These are phyloP conservation scores for Boletus patriciae DNA, from an alignment of 768 basidiomycete species.

Conservation along the genomic window DNA sequence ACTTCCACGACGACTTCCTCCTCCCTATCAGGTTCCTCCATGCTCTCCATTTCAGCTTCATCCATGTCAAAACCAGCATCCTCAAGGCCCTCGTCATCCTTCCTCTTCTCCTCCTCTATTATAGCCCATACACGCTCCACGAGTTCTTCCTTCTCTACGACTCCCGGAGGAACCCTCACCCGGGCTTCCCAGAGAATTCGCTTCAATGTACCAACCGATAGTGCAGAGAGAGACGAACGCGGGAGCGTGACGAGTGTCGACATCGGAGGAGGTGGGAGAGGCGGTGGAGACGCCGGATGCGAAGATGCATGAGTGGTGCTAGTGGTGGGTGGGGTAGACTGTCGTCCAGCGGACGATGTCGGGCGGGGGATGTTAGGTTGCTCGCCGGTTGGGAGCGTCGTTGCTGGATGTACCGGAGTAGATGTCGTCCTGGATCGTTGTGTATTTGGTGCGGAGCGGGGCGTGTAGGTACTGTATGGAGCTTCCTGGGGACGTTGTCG, in stretches of 20 bases:
- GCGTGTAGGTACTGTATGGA: constrained; percentile 10
- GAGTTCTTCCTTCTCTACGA: constrained; percentile 88
- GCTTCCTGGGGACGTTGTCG: constrained; percentile 26
- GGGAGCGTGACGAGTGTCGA: constrained; percentile 68
- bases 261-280: constrained; percentile 48
- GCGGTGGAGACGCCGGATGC: constrained; percentile 35
- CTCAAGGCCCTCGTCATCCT: constrained; percentile 43
- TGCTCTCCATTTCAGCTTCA: constrained; percentile 33
- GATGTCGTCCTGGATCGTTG: constrained; percentile 25
- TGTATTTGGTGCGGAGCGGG: constrained; percentile 15
- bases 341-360: constrained; percentile 20
- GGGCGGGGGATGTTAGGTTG: constrained; percentile 14
- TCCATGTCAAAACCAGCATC: constrained; percentile 12
- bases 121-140: constrained; percentile 64
- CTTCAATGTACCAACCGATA: constrained; percentile 77
- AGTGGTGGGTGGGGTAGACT: constrained; percentile 8
- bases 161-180: constrained; percentile 48
- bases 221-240: constrained; percentile 49
- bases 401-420: constrained; percentile 15
- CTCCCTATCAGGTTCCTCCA: constrained; percentile 19
- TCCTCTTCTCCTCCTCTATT: constrained; percentile 62
- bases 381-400: background rate
- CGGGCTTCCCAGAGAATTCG: constrained; percentile 78
- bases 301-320: constrained; percentile 9
- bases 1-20: constrained; percentile 18